A percentile compares a stretch with the other conserved stretches of the same genome.
Evolutionary conservation across 2,329 filamentous ascomycete species (phyloP).

Genomic region (Tetracladium maxilliforme): DNA sequence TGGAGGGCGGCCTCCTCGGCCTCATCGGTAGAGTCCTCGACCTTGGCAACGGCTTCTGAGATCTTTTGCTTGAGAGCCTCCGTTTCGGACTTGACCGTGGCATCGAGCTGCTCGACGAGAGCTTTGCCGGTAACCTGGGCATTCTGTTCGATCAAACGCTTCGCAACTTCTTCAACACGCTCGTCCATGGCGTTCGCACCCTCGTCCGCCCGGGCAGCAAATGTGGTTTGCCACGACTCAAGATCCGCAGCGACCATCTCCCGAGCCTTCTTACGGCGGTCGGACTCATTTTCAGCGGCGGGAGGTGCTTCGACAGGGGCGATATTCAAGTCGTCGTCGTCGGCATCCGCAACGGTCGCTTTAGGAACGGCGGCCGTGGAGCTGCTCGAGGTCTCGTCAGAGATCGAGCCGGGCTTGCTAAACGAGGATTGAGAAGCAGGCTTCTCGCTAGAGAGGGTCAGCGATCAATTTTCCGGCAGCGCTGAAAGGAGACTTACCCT

Average conservation of each 20-base stretch:
- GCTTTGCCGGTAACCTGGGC: constrained; percentile 50
- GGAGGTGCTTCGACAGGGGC: constrained; percentile 17
- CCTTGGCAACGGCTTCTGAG: constrained; percentile 42
- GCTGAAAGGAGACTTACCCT: constrained; percentile 10
- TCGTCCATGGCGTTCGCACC: constrained; percentile 55
- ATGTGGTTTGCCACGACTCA: constrained; percentile 75
- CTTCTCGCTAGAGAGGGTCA: no score
- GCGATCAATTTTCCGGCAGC: background rate
- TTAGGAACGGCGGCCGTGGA: constrained; percentile 4
- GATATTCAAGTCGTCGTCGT: constrained; percentile 13
- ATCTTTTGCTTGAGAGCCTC: constrained; percentile 53
- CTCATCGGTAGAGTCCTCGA: constrained; percentile 38
- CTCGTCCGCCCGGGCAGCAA: constrained; percentile 71
- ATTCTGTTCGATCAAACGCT: constrained; percentile 48
- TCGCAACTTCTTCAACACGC: constrained; percentile 56
- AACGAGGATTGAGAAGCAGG: constrained; percentile 20
- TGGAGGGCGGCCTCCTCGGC: constrained; percentile 34
- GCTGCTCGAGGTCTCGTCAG: no score
- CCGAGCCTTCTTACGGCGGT: constrained; percentile 42
- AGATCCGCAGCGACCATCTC: constrained; percentile 67
- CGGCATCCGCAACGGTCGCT: constrained; percentile 10
- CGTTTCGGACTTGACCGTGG: constrained; percentile 49
- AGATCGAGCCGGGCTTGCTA: constrained; percentile 18
- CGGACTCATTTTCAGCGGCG: constrained; percentile 24
- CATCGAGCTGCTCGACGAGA: constrained; percentile 54